Base-by-base conservation (phyloP, 306 rosid genomes). In the Castanea sativa region DNA sequence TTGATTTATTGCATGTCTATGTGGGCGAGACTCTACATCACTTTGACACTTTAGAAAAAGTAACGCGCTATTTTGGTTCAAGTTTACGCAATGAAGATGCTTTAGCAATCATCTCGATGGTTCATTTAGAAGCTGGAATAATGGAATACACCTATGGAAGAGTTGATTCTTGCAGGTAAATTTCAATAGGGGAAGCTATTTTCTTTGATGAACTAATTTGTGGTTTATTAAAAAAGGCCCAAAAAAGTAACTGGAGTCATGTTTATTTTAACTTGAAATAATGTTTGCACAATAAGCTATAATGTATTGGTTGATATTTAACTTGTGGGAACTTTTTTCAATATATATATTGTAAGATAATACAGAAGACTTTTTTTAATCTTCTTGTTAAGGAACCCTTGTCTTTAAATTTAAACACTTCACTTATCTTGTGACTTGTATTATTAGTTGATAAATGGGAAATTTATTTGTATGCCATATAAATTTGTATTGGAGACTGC, bases 131-230 rank as follows among this genome's bases (percentile, higher is more conserved):
- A 83, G 94, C 97, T 83, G 99, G 98, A 27, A 83, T 91, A 30
- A 82, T 92, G 92, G 97, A 95, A 85, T 89, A 89, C 86, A 75
- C 49, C 49, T 95, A 91, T 76, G 93, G 93, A 29, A 86, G 97
- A 83, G 97, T 91, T 77, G 98, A 95, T 83, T 77, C 97, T 80
- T 92, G 99, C 92, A 89, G 92, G 99, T 90, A 61, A 78, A 74
- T 75, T 56, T 4, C 57, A 20, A 45, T 18, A 10, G 27, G 38
- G 15, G 49, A 67, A 35, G 72, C 72, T 35, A 19, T 67, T 67
- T 35, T 67, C 5, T 33, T 30, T 64, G 10, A 64, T 32, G 21
- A 64, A 30, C 70, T 64, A 3, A 49, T 49, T 0, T 3, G 53
- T 12, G 5, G 53, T 49, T 49, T 10, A 49, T 49, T 2, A 49